Evolutionary conservation across 768 basidiomycete species (phyloP), one percentile per base, ranked within the genome.

Genomic region (Leccinum boreale): DNA sequence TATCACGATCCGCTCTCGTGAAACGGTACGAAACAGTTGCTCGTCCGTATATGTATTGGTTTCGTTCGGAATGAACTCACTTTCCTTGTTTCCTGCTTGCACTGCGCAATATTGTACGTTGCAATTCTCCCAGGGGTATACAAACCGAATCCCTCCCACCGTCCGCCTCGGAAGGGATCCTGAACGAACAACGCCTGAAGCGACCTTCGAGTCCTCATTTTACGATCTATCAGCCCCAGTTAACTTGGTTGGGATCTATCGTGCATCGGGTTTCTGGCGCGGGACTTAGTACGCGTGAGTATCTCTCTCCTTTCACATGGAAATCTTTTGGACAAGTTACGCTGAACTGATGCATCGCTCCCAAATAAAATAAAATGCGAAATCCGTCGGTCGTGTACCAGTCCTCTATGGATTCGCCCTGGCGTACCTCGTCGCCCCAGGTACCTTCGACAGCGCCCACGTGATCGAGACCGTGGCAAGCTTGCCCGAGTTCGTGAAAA

Each of bases 131-230:
- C 26, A 87, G 88, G 54, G 66, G 74, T 31, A 71, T 91, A 17
- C 84, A 90, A 67, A 87, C 85, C 0, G 73, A 88, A 66, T 86
- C 89, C 0, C 61, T 90, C 3, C 78, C 86, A 1, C 79, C 88
- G 1, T 78, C 85, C 0, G 80, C 84, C 0, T 75, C 78, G 10
- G 69, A 76, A 35, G 79, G 78, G 4, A 89, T 94, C 61, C 79
- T 98, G 65, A 96, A 98, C 80, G 74, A 82, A 63, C 95, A 98
- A 73, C 90, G 97, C 62, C 75, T 92, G 51, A 78, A 79, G 50
- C 89, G 97, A n/a, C 96, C 97, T 17, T 90, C 82, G 60, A 91
- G 89, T 67, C 97, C 97, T 9, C 95, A 98, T 73, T 90, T 94
- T 70, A 94, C 94, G 56, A 98, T 99, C 75, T 99, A 99, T 77